Evolutionary conservation across 257 asterid species (phyloP), one percentile per base, ranked within the genome.

Genomic region (Petunia secreta): DNA sequence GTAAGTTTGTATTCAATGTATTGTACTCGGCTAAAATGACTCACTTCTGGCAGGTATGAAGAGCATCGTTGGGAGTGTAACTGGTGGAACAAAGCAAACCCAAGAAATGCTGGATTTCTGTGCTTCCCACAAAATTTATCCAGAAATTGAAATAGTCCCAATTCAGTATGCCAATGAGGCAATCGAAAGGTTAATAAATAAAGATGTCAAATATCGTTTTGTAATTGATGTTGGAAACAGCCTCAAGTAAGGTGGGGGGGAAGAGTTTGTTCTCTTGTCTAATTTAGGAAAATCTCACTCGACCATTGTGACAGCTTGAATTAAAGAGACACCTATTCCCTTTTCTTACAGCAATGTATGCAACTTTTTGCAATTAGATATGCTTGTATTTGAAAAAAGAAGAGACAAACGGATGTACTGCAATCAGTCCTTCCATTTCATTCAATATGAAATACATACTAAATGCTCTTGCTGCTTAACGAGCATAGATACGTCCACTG

Each of bases 21-120:
- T 44, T 34, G 6, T 38, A 69, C 59, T 71, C 77, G 0, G 34
- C 44, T 46, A 64, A 43, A 40, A 41, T 4, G 48, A 53, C 38
- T 60, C 55, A 3, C n/a, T 46, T 67, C 53, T 78, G 67, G 69
- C 82, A 93, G 98, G 91, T 69, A 87, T 89, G 67, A 93, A 87
- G 82, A 73, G 88, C 50, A 75, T 95, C 63, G 5, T 91, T 0
- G 99, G 99, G 74, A 92, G 98, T 69, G 0, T 87, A 67, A 88
- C 97, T 2, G 99, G 99, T 38, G 99, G 99, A 82, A 90, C 92
- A 3, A 93, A 87, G 57, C 89, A 80, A 85, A 93, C 91, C 3
- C 96, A 88, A 82, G 98, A 95, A 83, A 90, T 95, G 98, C 81
- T 95, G 90, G 92, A 87, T 7, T 95, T 95, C 78, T 95, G 98